Percentiles rank a stretch among this genome's conserved stretches.
Evolutionary conservation across 371 early-diverging fungal species (phyloP).

Genomic region (Choanephora cucurbitarum): DNA sequence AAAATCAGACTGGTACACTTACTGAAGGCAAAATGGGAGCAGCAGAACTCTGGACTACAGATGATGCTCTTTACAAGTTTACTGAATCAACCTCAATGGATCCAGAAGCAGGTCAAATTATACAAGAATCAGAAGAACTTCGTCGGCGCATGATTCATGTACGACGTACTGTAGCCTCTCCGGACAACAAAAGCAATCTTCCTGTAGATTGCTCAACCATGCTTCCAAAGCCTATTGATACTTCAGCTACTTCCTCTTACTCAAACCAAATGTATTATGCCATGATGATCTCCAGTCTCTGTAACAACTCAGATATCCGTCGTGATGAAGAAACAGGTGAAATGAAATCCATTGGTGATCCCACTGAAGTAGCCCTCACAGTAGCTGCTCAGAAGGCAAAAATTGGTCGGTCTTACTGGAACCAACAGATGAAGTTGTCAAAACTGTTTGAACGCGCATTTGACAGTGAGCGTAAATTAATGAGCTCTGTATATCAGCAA

Average conservation of each 20-base stretch:
- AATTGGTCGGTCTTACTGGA: slow-evolving; percentile 36
- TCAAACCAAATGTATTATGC: slow-evolving; percentile 33
- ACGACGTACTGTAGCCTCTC: slow-evolving; percentile 21
- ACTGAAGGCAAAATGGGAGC: slow-evolving; percentile 94
- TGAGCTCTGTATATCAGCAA: slow-evolving; percentile 72
- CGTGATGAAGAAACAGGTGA: slow-evolving; percentile 61
- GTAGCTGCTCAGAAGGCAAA: slow-evolving; percentile 64
- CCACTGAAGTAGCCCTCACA: slow-evolving; percentile 75
- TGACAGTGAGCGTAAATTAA: slow-evolving; percentile 87
- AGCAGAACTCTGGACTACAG: slow-evolving; percentile 70
- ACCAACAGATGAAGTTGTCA: slow-evolving; percentile 24
- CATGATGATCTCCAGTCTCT: slow-evolving; percentile 53
- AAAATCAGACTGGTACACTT: slow-evolving; percentile 88
- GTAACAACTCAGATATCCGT: slow-evolving; percentile 71
- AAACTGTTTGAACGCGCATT: slow-evolving; percentile 63
- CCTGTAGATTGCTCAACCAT: slow-evolving; percentile 33
- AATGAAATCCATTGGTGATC: slow-evolving; percentile 77
- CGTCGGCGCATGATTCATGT: slow-evolving; percentile 48
- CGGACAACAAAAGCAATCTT: neutral
- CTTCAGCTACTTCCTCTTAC: slow-evolving; percentile 35
- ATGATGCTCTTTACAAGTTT: slow-evolving; percentile 65
- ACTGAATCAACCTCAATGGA: slow-evolving; percentile 68
- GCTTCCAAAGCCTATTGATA: slow-evolving; percentile 34
- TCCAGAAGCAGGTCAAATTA: slow-evolving; percentile 64
- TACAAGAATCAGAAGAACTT: slow-evolving; percentile 35